These are phyloP conservation scores for Sporothrix variecibatus DNA, from an alignment of 2,329 filamentous ascomycete genomes.

Conservation along the genomic window DNA sequence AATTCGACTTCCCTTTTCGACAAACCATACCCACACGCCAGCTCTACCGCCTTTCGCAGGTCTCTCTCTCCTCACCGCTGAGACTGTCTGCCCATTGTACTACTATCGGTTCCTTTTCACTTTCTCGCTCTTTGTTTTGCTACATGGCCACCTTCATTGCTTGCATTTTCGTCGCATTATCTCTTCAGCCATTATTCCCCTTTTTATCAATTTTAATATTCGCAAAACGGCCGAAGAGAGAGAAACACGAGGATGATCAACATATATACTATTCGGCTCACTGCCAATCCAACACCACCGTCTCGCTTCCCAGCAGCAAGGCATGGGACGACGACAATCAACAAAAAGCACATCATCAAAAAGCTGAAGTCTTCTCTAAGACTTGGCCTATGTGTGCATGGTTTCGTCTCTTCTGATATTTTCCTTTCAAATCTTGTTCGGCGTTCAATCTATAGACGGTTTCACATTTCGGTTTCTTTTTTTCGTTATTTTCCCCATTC, in stretches of 20 bases:
- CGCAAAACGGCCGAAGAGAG: constrained; percentile 30
- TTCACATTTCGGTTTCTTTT: constrained; percentile 20
- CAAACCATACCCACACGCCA: not conserved
- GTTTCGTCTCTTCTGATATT: not conserved
- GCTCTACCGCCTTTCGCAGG: constrained; percentile 21
- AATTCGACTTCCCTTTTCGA: not conserved
- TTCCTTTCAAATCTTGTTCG: constrained; percentile 17
- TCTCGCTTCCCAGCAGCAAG: constrained; percentile 36
- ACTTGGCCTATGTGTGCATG: constrained; percentile 21
- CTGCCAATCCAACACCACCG: constrained; percentile 31
- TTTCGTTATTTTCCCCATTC: not conserved
- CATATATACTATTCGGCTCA: constrained; percentile 36
- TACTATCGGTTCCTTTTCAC: constrained; percentile 17
- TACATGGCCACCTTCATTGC: not conserved
- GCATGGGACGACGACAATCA: constrained; percentile 21
- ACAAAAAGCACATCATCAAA: not conserved
- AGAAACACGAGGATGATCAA: constrained; percentile 31
- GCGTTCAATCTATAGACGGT: constrained; percentile 29
- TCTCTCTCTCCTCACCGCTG: not conserved
- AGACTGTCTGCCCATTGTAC: constrained; percentile 21
- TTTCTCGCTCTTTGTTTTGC: constrained; percentile 10
- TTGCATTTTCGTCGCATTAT: constrained; percentile 19
- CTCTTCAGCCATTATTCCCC: constrained; percentile 20
- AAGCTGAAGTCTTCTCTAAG: not conserved
- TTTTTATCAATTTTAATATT: constrained; percentile 39